Evolutionary conservation across 2,329 filamentous ascomycete species (phyloP).

Genomic region (Ophiostoma perfectum): DNA sequence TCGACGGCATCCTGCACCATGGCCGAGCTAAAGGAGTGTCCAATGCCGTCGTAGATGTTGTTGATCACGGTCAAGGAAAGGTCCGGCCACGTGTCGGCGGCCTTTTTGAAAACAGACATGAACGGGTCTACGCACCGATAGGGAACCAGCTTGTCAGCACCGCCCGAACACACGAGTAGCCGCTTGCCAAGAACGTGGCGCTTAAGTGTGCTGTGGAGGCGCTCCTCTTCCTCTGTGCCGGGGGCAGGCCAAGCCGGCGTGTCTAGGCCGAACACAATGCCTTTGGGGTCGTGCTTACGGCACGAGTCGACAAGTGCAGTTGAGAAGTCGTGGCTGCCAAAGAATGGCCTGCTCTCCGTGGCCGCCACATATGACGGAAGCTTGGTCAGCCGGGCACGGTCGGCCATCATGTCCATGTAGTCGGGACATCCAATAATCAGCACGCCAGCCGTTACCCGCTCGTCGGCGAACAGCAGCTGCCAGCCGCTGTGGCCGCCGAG

Average conservation of each 20-base stretch:
- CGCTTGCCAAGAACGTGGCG: conserved; percentile 54
- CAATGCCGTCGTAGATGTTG: conserved; percentile 60
- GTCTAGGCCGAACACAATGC: conserved; percentile 58
- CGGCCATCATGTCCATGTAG: conserved; percentile 66
- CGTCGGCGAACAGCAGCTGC: conserved; percentile 74
- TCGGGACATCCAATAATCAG: conserved; percentile 86
- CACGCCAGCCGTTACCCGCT: conserved; percentile 70
- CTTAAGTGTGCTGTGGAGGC: conserved; percentile 44
- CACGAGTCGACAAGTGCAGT: conserved; percentile 58
- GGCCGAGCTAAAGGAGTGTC: conserved; percentile 60
- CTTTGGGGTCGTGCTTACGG: conserved; percentile 66
- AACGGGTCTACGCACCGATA: conserved; percentile 58
- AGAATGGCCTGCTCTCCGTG: conserved; percentile 57
- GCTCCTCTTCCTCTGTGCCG: conserved; percentile 33
- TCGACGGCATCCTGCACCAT: conserved; percentile 63
- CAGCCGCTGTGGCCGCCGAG: conserved; percentile 84
- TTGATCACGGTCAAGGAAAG: conserved; percentile 56
- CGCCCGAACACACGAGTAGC: conserved; percentile 60
- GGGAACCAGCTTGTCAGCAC: conserved; percentile 66
- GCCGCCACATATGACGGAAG: conserved; percentile 55
- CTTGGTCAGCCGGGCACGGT: conserved; percentile 69
- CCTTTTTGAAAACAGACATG: conserved; percentile 54
- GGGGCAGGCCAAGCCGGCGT: conserved; percentile 33
- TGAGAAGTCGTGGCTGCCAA: conserved; percentile 76
- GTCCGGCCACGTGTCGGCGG: conserved; percentile 47